These are phyloP conservation scores for Golubevia pallescens DNA, from an alignment of 1,284 basidiomycete genomes.

Conservation along the genomic window DNA sequence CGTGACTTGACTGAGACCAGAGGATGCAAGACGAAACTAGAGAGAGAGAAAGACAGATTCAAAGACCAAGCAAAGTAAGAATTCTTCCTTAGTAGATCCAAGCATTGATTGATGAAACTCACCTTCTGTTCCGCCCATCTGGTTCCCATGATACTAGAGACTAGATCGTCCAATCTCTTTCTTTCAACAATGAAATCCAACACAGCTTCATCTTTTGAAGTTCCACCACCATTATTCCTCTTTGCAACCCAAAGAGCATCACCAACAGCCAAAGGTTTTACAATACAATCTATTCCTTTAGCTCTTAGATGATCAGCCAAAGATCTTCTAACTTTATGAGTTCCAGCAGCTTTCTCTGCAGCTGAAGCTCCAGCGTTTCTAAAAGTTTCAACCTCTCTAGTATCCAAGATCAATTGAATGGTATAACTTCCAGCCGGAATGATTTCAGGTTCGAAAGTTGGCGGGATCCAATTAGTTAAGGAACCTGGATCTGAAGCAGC, in stretches of 20 bases:
- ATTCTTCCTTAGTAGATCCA: too few species aligned
- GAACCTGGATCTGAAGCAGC: not conserved
- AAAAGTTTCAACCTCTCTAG: slow-evolving; percentile 31
- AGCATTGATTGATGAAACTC: not conserved
- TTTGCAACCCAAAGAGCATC: slow-evolving; percentile 55
- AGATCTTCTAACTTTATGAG: not conserved
- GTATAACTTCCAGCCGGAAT: slow-evolving; percentile 38
- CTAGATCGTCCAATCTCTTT: slow-evolving; percentile 52
- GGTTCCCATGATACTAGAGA: slow-evolving; percentile 46
- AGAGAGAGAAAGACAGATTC: not conserved
- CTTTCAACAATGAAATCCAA: slow-evolving; percentile 51
- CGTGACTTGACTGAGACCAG: slow-evolving; percentile 37
- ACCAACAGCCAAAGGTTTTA: slow-evolving; percentile 42
- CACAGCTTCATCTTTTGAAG: slow-evolving; percentile 42
- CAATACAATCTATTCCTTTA: slow-evolving; percentile 32
- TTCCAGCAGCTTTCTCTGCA: not conserved
- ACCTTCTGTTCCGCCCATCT: slow-evolving; percentile 56
- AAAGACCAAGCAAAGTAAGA: too few species aligned
- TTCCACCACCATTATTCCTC: slow-evolving; percentile 17
- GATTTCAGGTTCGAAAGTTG: slow-evolving; percentile 17
- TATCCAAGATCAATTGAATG: slow-evolving; percentile 48
- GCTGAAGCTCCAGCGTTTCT: too few species aligned
- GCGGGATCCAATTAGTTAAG: not conserved
- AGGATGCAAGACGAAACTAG: slow-evolving; percentile 36
- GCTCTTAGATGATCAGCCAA: not conserved